phyloP scores from a whole-genome alignment of 106 monocot genomes.

The Triglochin maritima region DNA sequence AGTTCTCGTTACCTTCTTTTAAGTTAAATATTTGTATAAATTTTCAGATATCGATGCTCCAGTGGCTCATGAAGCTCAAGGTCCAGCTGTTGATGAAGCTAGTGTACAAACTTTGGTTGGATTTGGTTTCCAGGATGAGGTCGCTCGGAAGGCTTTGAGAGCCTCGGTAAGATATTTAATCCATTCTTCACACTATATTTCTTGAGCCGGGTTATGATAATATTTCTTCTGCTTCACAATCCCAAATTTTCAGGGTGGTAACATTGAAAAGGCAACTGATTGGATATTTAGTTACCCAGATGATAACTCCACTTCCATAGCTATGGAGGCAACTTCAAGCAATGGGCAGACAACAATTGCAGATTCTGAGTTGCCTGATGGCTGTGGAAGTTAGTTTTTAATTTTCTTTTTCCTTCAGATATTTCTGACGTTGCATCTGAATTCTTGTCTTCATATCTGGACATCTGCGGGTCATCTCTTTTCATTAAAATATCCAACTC shows the following conservation, averaged over 20 bases:
- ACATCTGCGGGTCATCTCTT: too few relatives aligned
- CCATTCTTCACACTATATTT: not conserved
- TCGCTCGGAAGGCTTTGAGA: slow-evolving; percentile 79
- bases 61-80: slow-evolving; percentile 30
- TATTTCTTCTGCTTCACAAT: not conserved
- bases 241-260: slow-evolving; percentile 50
- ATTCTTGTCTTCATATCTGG: too few relatives aligned
- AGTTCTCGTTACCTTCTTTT: too few relatives aligned
- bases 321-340: slow-evolving; percentile 40
- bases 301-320: slow-evolving; percentile 29
- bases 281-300: slow-evolving; percentile 95
- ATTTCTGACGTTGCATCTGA: not conserved
- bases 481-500: too few relatives aligned
- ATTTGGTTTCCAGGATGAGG: slow-evolving; percentile 81
- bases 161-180: slow-evolving; percentile 59
- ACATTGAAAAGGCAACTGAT: slow-evolving; percentile 81
- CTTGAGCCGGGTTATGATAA: not conserved
- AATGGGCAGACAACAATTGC: slow-evolving; percentile 11
- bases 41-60: slow-evolving; percentile 82
- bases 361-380: slow-evolving; percentile 63
- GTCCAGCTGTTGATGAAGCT: slow-evolving; percentile 45
- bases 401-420: not conserved
- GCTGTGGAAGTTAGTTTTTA: slow-evolving; percentile 65
- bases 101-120: slow-evolving; percentile 74
- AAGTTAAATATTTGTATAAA: not conserved